Conservation (phyloP, 129 eudicot genomes). For the Tagetes patula region DNA sequence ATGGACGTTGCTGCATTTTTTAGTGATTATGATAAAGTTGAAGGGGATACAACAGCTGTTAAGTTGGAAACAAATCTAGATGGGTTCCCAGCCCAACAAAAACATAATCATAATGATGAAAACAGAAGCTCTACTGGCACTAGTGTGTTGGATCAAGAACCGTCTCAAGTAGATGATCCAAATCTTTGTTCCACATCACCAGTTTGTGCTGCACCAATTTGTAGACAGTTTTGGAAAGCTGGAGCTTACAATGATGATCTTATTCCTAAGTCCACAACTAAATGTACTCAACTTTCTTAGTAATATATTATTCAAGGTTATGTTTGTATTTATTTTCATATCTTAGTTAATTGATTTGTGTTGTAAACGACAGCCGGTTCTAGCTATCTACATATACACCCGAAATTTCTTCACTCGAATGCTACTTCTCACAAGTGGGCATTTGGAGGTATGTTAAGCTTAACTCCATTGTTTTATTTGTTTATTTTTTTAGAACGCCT, state of each 20-base stretch:
- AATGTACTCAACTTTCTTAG: slow-evolving; percentile 33
- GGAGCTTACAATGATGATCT: slow-evolving; percentile 67
- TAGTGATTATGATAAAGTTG: slow-evolving; percentile 36
- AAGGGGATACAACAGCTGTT: slow-evolving; percentile 37
- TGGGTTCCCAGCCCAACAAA: slow-evolving; percentile 27
- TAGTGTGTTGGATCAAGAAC: slow-evolving; percentile 46
- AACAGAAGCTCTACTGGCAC: slow-evolving; percentile 45
- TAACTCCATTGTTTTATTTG: not conserved
- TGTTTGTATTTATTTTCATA: not conserved
- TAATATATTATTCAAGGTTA: not conserved
- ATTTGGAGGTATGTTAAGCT: slow-evolving; percentile 58
- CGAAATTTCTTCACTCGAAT: slow-evolving; percentile 66
- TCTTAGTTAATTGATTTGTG: slow-evolving; percentile 11
- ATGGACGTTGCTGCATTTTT: slow-evolving; percentile 37
- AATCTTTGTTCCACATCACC: slow-evolving; percentile 61
- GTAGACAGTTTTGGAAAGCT: slow-evolving; percentile 96
- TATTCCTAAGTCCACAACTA: slow-evolving; percentile 40
- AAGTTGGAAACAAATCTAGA: slow-evolving; percentile 38
- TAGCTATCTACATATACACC: slow-evolving; percentile 58
- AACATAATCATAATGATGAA: slow-evolving; percentile 37
- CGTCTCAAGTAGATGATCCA: slow-evolving; percentile 52
- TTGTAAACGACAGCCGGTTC: slow-evolving; percentile 41
- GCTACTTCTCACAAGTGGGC: slow-evolving; percentile 84
- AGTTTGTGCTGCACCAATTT: slow-evolving; percentile 69
- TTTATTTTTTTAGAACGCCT: no score